phyloP scores from a whole-genome alignment of 192 early-diverging fungal species.

The Blastocladiella britannica region DNA sequence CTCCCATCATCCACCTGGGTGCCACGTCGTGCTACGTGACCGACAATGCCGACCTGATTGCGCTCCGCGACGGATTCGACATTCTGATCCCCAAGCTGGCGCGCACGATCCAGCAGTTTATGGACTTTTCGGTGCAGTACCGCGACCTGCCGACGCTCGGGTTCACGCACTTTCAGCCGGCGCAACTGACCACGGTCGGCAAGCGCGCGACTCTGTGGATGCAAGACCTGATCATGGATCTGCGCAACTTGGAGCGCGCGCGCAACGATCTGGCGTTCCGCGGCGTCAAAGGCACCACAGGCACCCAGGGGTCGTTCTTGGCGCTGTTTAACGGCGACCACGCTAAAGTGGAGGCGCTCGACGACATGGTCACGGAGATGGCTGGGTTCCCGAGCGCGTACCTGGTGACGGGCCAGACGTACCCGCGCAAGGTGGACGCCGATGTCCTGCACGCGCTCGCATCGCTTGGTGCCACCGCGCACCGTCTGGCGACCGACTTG shows the following conservation, averaged over 20 bases:
- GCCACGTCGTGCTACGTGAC: conserved; percentile 99
- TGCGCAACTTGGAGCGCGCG: conserved; percentile 77
- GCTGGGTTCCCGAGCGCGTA: conserved; percentile 66
- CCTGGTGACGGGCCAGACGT: conserved; percentile 91
- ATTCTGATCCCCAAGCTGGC: conserved; percentile 77
- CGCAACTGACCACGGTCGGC: conserved; percentile 93
- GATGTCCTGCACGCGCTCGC: conserved; percentile 68
- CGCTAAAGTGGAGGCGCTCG: conserved; percentile 78
- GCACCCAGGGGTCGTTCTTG: conserved; percentile 94
- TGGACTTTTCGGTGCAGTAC: conserved; percentile 57
- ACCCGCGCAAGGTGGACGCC: conserved; percentile 91
- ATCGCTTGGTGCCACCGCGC: conserved; percentile 85
- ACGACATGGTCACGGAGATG: conserved; percentile 71
- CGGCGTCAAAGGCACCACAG: conserved; percentile 96
- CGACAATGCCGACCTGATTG: conserved; percentile 95
- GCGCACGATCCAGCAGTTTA: conserved; percentile 53
- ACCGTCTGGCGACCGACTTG: conserved; percentile 93
- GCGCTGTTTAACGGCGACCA: conserved; percentile 85
- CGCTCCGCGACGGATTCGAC: conserved; percentile 84
- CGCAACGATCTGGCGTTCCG: conserved; percentile 76
- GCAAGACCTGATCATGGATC: conserved; percentile 87
- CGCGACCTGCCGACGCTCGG: conserved; percentile 80
- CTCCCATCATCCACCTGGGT: conserved; percentile 88
- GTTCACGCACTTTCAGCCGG: conserved; percentile 98
- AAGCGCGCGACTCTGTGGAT: conserved; percentile 92